Percentiles rank a stretch among this genome's conserved stretches.
phyloP scores from a whole-genome alignment of 176 grass and related monocot genomes.

The Pontederia paniculata region DNA sequence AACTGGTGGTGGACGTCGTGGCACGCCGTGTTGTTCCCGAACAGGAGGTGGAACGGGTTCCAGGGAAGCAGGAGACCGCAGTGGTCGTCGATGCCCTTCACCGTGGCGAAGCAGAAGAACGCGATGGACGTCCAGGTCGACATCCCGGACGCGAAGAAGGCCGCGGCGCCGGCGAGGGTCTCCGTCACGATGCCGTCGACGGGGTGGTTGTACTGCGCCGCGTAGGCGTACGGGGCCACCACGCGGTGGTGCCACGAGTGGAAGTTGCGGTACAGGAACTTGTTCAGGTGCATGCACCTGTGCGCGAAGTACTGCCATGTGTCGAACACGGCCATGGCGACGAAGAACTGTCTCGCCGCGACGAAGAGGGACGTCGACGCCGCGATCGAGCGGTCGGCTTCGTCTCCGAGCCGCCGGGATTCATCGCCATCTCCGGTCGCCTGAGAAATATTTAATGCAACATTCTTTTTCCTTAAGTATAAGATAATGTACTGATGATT shows the following conservation, averaged over 20 bases:
- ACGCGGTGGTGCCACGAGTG: constrained; percentile 69
- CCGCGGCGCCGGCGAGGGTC: constrained; percentile 30
- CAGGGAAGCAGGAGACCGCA: constrained; percentile 39
- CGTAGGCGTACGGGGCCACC: constrained; percentile 46
- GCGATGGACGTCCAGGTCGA: background rate
- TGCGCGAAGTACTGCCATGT: constrained; percentile 55
- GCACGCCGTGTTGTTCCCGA: constrained; percentile 41
- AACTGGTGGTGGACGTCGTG: constrained; percentile 60
- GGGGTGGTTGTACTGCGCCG: constrained; percentile 58
- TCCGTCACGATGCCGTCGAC: constrained; percentile 47
- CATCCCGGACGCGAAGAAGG: constrained; percentile 38
- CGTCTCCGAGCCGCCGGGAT: background rate
- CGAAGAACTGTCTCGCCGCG: constrained; percentile 18
- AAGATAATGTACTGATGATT: too few species aligned
- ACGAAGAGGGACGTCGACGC: background rate
- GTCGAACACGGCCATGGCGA: constrained; percentile 51
- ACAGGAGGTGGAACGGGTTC: constrained; percentile 39
- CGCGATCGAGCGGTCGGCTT: background rate
- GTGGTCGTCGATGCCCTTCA: constrained; percentile 59
- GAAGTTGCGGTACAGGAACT: constrained; percentile 37
- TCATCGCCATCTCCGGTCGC: too few species aligned
- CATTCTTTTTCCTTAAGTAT: too few species aligned
- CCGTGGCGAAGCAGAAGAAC: constrained; percentile 46
- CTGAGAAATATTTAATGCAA: background rate
- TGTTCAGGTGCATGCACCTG: constrained; percentile 43